Evolutionary conservation across 1,284 basidiomycete genomes (phyloP).

Genomic region (Ceraceosorus guamensis): DNA sequence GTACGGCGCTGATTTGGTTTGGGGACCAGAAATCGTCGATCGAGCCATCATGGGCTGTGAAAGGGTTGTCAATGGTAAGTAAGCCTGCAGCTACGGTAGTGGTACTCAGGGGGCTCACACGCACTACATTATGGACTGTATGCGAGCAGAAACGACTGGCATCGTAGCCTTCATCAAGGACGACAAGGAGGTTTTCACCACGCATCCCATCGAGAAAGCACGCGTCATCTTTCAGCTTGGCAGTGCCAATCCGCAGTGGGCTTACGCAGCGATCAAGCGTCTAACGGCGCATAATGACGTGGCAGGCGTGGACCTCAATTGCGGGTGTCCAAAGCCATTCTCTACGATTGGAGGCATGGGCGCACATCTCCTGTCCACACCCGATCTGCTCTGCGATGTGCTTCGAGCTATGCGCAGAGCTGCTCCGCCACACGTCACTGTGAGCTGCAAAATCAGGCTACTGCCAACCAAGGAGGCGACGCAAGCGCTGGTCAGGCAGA

Average conservation of each 20-base stretch:
- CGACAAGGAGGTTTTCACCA: slow-evolving; percentile 75
- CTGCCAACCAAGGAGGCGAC: slow-evolving; percentile 80
- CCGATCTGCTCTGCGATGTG: slow-evolving; percentile 76
- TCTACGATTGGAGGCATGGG: slow-evolving; percentile 94
- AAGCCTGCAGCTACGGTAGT: slow-evolving; percentile 43
- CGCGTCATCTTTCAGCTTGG: slow-evolving; percentile 67
- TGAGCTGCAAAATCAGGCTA: slow-evolving; percentile 70
- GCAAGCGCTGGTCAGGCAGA: slow-evolving; percentile 72
- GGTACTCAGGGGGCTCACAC: too few relatives aligned
- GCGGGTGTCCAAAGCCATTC: slow-evolving; percentile 82
- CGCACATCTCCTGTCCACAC: slow-evolving; percentile 82
- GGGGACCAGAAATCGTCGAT: slow-evolving; percentile 95
- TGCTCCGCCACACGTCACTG: slow-evolving; percentile 54
- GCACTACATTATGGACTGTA: too few relatives aligned
- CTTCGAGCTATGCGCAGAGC: slow-evolving; percentile 42
- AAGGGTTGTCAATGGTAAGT: slow-evolving; percentile 74
- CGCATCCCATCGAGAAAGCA: slow-evolving; percentile 73
- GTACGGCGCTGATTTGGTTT: slow-evolving; percentile 88
- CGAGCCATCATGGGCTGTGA: slow-evolving; percentile 83
- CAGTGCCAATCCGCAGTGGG: slow-evolving; percentile 76
- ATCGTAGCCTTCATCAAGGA: slow-evolving; percentile 73
- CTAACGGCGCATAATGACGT: slow-evolving; percentile 72
- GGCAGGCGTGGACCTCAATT: slow-evolving; percentile 87
- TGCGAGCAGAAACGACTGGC: slow-evolving; percentile 61
- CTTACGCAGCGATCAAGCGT: slow-evolving; percentile 78